These are phyloP conservation scores for Houttuynia cordata DNA, from an alignment of 164 flowering plant species.

Conservation along the genomic window DNA sequence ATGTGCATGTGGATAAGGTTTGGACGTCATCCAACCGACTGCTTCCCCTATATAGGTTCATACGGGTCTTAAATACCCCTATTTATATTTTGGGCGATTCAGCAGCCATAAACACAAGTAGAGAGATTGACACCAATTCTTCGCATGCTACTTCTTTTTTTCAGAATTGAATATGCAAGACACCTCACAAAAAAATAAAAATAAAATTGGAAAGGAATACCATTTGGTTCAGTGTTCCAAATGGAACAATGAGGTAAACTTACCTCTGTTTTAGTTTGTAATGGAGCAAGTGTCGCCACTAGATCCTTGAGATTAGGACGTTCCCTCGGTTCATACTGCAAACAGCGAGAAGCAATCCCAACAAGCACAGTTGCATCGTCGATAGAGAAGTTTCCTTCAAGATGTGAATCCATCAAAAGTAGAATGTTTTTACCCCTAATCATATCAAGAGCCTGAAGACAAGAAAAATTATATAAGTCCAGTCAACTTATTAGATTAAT, in stretches of 20 bases:
- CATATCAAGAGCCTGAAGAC: constrained; percentile 87
- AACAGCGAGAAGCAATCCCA: constrained; percentile 79
- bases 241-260: constrained; percentile 9
- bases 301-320: constrained; percentile 71
- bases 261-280: constrained; percentile 75
- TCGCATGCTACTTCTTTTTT: too few species aligned
- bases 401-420: constrained; percentile 85
- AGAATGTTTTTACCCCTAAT: constrained; percentile 79
- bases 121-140: too few species aligned
- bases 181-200: too few species aligned
- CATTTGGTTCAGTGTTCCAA: background rate
- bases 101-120: too few species aligned
- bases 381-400: constrained; percentile 86
- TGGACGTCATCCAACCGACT: too few species aligned
- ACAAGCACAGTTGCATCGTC: constrained; percentile 85
- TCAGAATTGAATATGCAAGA: too few species aligned
- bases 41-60: too few species aligned
- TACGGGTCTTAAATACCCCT: too few species aligned
- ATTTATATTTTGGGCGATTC: too few species aligned
- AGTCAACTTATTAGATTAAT: too few species aligned
- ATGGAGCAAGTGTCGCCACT: constrained; percentile 60
- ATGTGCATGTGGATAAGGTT: too few species aligned
- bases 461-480: background rate
- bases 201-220: too few species aligned
- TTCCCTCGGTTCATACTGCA: constrained; percentile 94